Evolutionary conservation across 2,329 filamentous ascomycete genomes (phyloP), one percentile per base, ranked within the genome.

Genomic region (Exophiala sp.): DNA sequence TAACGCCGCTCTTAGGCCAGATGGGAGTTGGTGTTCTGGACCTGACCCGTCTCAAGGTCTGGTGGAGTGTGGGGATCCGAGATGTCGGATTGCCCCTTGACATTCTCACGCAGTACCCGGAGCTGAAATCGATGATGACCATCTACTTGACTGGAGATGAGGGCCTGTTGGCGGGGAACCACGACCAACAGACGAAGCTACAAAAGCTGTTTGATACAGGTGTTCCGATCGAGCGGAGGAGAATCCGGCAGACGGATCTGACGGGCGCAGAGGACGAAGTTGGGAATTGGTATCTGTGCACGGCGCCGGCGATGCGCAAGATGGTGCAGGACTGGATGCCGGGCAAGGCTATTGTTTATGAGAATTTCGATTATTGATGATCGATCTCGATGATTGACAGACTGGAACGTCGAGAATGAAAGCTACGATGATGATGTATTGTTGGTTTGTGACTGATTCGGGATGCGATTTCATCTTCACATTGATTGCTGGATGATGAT

Each of bases 1-100:
- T 94, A 53, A 95, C 88, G 22, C 88, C 88, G 1, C 60, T 93
- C 2, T 70, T 94, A n/a, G 80, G 82, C 0, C 85, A 88, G 59
- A 73, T 81, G n/a, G 70, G 18, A 10, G 7, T 13, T 18, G 13
- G 18, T 37, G 14, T 6, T 4, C 63, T 88, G 1, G 65, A 72
- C 50, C 55, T 69, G 3, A 59, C 64, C 1, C 62, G 65, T 2
- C 63, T 93, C 30, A 68, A 61, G 21, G 63, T 93, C 3, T 70
- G 88, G 1, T 94, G 88, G 88, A 82, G 79, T 1, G 58, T 90
- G 2, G 71, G 76, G 5, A 65, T 66, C 0, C 73, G 72, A 2
- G 88, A 94, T 65, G 48, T 86, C 1, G 71, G 72, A 0, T 65
- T 93, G 1, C 83, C 81, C 0, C 60, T 72, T 1, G 80, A 88